phyloP scores from a whole-genome alignment of 192 early-diverging fungal species.

The Coemansia sp. region DNA sequence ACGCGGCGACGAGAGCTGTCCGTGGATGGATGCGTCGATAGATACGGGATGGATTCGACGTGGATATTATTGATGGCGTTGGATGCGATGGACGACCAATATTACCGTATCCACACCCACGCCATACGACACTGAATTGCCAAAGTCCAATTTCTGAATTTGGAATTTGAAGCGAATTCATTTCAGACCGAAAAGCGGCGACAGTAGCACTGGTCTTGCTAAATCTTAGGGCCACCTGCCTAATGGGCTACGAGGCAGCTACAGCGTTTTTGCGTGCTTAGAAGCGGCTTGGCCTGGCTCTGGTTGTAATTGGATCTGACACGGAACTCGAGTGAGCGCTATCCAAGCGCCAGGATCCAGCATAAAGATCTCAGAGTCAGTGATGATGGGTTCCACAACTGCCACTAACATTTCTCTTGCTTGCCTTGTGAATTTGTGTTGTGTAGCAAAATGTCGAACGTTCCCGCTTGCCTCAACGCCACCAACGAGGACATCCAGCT shows the following conservation, averaged over 20 bases:
- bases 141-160: neutral
- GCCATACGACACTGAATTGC: neutral
- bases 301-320: neutral
- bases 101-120: neutral
- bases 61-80: neutral
- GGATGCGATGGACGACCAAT: neutral
- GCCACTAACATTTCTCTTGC: neutral
- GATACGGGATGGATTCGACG: slow-evolving; percentile 14
- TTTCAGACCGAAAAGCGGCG: neutral
- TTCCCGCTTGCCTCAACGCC: slow-evolving; percentile 59
- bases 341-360: neutral
- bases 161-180: neutral
- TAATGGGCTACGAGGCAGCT: neutral
- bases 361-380: neutral
- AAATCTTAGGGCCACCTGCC: neutral
- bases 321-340: neutral
- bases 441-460: slow-evolving; percentile 55
- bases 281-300: neutral
- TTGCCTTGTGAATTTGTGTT: neutral
- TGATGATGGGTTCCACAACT: neutral
- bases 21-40: slow-evolving; percentile 15
- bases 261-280: neutral
- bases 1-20: neutral
- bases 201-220: neutral
- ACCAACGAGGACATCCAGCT: slow-evolving; percentile 93